Evolutionary conservation across 768 basidiomycete genomes (phyloP), one percentile per base, ranked within the genome.

Genomic region (Thelephora ganbajun): DNA sequence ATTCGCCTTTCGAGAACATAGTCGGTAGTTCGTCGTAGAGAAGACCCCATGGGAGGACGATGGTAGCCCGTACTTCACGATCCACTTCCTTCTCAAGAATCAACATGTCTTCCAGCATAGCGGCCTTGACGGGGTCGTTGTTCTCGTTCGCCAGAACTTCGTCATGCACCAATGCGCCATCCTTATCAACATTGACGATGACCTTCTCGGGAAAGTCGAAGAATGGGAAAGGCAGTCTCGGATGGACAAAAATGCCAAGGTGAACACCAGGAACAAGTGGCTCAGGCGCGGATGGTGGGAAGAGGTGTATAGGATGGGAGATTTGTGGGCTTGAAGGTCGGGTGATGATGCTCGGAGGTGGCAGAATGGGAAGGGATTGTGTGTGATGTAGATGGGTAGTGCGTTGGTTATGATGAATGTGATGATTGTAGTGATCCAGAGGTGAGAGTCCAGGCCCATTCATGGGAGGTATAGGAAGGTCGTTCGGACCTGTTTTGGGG

Each of bases 211-310:
- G 58, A 49, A 57, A 59, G 48, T 56, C 61, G 35, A 57, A 47
- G 52, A 57, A 79, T 16, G 79, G 79, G 59, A 81, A 78, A 22
- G 79, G 79, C 37, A 73, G 61, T 36, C 63, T 60, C 1, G 79
- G 79, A 47, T 68, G 74, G 43, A 81, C 71, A 59, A 67, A 81
- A 20, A 75, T 75, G 35, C 79, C 79, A 11, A 81, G 60, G 52
- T 71, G 62, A 2, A 58, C 51, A 0, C 59, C 48, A 2, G 60
- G 58, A 4, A 55, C 50, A 7, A 48, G 36, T 2, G 55, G 50
- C 19, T 49, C 34, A 43, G 53, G 55, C 2, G 44, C 33, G 11
- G 48, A 47, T 9, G 54, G 51, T 6, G 56, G 58, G 2, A 54
- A 44, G 20, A 48, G 49, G 18, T 53, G 39, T 43, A 49, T 51